phyloP scores from a whole-genome alignment of 192 early-diverging fungal species.

The Funneliformis mosseae region DNA sequence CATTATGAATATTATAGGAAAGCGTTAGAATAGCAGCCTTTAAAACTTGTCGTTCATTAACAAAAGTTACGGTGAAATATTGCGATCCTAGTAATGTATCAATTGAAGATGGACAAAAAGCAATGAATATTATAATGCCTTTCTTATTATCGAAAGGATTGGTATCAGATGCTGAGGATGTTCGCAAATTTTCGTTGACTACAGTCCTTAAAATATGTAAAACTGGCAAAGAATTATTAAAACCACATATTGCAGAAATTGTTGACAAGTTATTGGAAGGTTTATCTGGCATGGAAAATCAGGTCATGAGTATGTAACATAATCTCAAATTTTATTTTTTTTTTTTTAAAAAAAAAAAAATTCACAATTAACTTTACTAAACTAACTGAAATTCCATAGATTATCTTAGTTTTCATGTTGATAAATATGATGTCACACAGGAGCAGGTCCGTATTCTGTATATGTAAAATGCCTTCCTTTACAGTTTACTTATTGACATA shows the following conservation, averaged over 20 bases:
- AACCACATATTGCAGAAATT: slow-evolving; percentile 71
- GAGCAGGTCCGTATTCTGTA: slow-evolving; percentile 57
- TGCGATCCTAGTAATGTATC: slow-evolving; percentile 74
- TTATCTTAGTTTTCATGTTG: slow-evolving; percentile 90
- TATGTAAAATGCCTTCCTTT: too few relatives aligned
- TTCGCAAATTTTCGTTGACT: slow-evolving; percentile 77
- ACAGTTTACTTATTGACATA: neutral
- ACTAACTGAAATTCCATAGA: slow-evolving; percentile 34
- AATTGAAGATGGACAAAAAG: slow-evolving; percentile 62
- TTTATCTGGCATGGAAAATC: slow-evolving; percentile 74
- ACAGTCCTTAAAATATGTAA: slow-evolving; percentile 85
- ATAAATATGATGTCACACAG: slow-evolving; percentile 81
- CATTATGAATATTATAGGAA: slow-evolving; percentile 40
- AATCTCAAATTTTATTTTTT: too few relatives aligned
- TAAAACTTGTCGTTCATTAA: slow-evolving; percentile 76
- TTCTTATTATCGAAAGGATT: slow-evolving; percentile 81
- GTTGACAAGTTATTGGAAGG: slow-evolving; percentile 81
- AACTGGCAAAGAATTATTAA: slow-evolving; percentile 71
- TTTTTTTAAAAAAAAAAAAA: slow-evolving; percentile 5
- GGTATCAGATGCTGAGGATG: slow-evolving; percentile 81
- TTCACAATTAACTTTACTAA: neutral
- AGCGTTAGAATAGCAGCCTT: slow-evolving; percentile 85
- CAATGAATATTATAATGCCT: slow-evolving; percentile 84
- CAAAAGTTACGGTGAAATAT: slow-evolving; percentile 80
- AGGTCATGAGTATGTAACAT: slow-evolving; percentile 57